Evolutionary conservation across 179 eudicot genomes (phyloP), one percentile per base, ranked within the genome.

Genomic region (Heliamphora pulchella): DNA sequence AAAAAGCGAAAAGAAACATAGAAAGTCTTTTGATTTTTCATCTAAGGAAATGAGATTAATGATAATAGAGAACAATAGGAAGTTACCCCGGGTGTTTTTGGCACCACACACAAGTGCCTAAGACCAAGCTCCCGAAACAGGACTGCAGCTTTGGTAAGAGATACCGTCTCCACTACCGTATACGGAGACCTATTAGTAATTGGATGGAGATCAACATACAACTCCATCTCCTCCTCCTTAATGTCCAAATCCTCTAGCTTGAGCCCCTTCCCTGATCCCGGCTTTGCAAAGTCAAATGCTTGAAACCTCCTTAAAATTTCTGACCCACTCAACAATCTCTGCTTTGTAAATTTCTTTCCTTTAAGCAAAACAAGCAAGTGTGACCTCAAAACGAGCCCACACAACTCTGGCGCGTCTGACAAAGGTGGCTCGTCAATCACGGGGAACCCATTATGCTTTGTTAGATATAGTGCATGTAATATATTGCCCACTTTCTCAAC

Each of bases 81-180:
- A 13, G 82, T 80, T 91, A 96, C 99, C 88, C 90, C 94, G 57
- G 89, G 91, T 63, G 92, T 91, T 83, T 92, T 96, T 10, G 98
- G 99, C 80, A 96, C 97, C 47, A 96, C 98, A 83, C 99, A 96
- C 92, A 96, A 83, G 85, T 96, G 99, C 81, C 99, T 82, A 67
- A 96, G 97, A 20, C 92, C 99, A 48, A 96, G 90, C 81, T 90
- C 88, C 77, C 98, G 89, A 79, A 96, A 94, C n/a, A 94, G 88
- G 57, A 94, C 82, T 59, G 90, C 93, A 75, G 99, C 99, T 88
- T 96, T 96, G 74, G 99, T 97, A 20, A 96, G 86, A 13, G 99
- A 96, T 98, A 96, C 94, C 2, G 96, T 90, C 86, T 96, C 99
- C 59, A 91, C 96, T 20, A 96, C 99, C 0, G 91, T 91, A 81